Conservation (phyloP, 352 stramenopile genomes). For the Globisporangium lucens region DNA sequence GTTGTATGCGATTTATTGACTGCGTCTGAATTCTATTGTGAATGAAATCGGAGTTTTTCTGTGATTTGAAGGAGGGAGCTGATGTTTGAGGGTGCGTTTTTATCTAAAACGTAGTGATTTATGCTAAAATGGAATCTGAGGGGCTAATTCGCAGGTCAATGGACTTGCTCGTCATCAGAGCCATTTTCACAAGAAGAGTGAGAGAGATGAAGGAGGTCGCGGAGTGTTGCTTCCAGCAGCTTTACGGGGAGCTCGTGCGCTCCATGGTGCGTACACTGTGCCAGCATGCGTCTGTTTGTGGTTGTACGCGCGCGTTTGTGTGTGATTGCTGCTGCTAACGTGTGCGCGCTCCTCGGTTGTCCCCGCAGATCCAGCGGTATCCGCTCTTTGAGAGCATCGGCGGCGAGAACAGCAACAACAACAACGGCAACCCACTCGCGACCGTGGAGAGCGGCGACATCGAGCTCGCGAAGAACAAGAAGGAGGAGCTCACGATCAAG, state of each 20-base stretch:
- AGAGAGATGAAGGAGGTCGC: constrained; percentile 76
- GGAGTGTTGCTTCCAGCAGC: constrained; percentile 85
- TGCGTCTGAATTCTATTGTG: not conserved
- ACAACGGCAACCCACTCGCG: constrained; percentile 13
- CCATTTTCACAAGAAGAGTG: not conserved
- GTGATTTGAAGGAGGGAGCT: not conserved
- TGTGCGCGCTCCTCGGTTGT: not conserved
- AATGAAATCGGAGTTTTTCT: not conserved
- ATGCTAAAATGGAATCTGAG: not conserved
- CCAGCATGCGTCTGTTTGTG: too few species aligned
- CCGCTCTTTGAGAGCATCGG: constrained; percentile 31
- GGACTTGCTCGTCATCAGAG: not conserved
- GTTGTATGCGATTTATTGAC: not conserved
- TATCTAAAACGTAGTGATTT: not conserved
- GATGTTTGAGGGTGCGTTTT: not conserved
- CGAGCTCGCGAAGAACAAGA: constrained; percentile 53
- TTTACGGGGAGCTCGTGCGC: constrained; percentile 84
- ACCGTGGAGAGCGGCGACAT: constrained; percentile 25
- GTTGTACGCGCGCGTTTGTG: too few species aligned
- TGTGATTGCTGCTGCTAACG: not conserved
- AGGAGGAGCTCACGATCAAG: constrained; percentile 76
- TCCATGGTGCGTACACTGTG: constrained; percentile 56
- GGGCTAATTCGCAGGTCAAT: not conserved
- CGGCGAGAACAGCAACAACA: constrained; percentile 11
- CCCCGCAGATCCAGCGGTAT: constrained; percentile 61